These are phyloP conservation scores for Boletellus sp. DNA, from an alignment of 768 basidiomycete genomes.

Conservation along the genomic window DNA sequence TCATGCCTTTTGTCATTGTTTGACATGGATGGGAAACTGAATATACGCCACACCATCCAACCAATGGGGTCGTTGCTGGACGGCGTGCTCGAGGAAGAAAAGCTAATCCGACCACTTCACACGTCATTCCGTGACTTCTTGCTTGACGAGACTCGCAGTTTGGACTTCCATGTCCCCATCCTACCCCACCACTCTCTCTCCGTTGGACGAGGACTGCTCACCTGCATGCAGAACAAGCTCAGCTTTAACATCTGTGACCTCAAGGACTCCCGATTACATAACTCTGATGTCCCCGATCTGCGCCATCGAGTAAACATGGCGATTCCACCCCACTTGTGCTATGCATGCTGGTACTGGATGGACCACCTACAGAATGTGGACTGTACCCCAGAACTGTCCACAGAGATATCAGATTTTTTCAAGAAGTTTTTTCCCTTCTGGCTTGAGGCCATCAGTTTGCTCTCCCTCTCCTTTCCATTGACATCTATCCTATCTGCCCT, in stretches of 20 bases:
- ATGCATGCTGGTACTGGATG: neutral
- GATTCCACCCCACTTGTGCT: neutral
- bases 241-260: neutral
- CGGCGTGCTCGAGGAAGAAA: neutral
- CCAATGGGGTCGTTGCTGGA: neutral
- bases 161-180: neutral
- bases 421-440: neutral
- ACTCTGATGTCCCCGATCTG: neutral
- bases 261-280: neutral
- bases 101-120: neutral
- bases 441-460: too few species aligned
- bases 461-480: neutral
- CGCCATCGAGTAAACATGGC: neutral
- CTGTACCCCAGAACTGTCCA: neutral
- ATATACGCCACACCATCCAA: neutral
- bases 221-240: neutral
- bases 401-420: neutral
- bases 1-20: neutral
- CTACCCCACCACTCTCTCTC: neutral
- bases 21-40: neutral
- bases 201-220: neutral
- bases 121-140: neutral
- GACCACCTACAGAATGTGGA: neutral
- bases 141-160: neutral
- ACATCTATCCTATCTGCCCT: neutral